Base-by-base conservation (phyloP, 345 rosid genomes). In the Pugionium cornutum region DNA sequence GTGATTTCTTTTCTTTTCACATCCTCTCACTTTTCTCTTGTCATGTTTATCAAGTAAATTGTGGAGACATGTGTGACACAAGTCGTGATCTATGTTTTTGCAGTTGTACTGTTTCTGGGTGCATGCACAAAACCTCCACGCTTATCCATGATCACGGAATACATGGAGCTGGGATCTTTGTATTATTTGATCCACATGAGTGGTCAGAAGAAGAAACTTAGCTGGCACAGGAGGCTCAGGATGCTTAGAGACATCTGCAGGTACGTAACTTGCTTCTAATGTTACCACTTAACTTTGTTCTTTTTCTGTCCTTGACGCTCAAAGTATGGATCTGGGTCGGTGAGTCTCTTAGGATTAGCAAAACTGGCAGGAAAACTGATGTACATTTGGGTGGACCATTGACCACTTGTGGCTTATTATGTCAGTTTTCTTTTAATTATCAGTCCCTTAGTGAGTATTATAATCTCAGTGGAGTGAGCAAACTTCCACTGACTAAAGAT, bases 241-340 rank as follows among this genome's bases (percentile, higher is more conserved):
- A 89, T 95, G 97, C 78, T 91, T 58, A 84, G 89, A 48, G 99
- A 95, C 75, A 89, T 95, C 56, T 89, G 99, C 96, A 91, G 99
- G 98, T 95, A 61, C 62, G 72, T 72, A 10, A 53, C 68, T 73
- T 50, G 53, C 45, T 58, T 18, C 18, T 18, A 18, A 18, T 18
- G 18, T 18, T 18, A 18, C 18, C 18, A 18, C 18, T 18, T 58
- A 18, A 27, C 6, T 33, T 9, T 18, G 37, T 37, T 65, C 40
- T 5, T 55, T 54, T 1, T 62, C 34, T 46, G 50, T 57, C 63
- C 27, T 27, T 34, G 30, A 26, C 64, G 39, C 56, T 26, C 47
- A 11, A 46, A 35, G 30, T 35, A 9, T 10, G 45, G 46, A 43
- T 52, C 37, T 42, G 60, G 47, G 35, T 33, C 36, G 1, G 35